Evolutionary conservation across 192 early-diverging fungal species (phyloP), one percentile per base, ranked within the genome.

Genomic region (Coemansia sp.): DNA sequence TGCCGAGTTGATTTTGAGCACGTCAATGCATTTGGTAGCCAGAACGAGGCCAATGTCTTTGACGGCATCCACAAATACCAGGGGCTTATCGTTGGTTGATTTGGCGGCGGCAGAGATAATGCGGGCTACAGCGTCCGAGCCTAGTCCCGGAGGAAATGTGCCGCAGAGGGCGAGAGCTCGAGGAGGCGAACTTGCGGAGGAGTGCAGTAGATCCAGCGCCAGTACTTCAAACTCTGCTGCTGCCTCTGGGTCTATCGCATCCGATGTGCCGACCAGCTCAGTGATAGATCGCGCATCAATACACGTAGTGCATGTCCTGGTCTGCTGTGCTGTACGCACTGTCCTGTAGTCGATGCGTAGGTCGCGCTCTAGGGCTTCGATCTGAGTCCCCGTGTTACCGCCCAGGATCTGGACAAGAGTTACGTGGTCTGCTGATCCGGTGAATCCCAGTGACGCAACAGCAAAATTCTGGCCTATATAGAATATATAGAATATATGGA

Each of bases 51-150:
- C 54, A 12, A 77, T 71, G 31, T 71, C 68, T 32, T 67, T 67
- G 53, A 66, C 65, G 4, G 74, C 68, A 64, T 77, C 74, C 2
- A 77, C 74, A 46, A 77, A 71, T 7, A 77, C 60, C 27, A 77
- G 38, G 0, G 68, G n/a, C 17, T 6, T 77, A 14, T 56, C 39
- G 40, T 27, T 46, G 0, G 49, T 67, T n/a, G 58, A 59, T 32
- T 27, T 49, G 3, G 46, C 22, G 27, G 11, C 24, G 10, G 51
- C 40, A 14, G 7, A 12, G 1, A 71, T 17, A 3, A 77, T 71
- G 1, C 57, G 36, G 5, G 74, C 68, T 10, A 77, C 60, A 7
- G 56, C 20, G 10, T 20, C 15, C 0, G 68, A 27, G 9, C 51
- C 8, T 19, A 77, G 58, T 1, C 73, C 73, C 32, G 73, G 66